A percentile compares a stretch with the other conserved stretches of the same genome.
Conservation (phyloP, 2,329 filamentous ascomycete species). For the Lojkania enalia region DNA sequence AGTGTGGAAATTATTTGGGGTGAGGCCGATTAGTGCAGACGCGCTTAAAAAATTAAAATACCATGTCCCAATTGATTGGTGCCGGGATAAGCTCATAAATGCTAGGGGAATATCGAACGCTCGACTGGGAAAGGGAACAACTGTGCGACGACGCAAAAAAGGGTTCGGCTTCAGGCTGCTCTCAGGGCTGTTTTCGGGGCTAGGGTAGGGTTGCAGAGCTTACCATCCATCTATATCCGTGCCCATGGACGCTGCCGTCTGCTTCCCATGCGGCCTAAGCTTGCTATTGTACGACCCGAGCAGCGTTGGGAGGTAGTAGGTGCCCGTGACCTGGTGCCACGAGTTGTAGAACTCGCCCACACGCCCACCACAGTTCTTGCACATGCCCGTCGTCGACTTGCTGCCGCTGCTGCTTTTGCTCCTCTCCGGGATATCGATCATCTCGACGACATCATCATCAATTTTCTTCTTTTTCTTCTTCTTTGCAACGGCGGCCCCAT, state of each 20-base stretch:
- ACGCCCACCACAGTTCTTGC: conserved; percentile 29
- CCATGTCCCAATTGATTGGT: conserved; percentile 34
- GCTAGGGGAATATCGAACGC: conserved; percentile 33
- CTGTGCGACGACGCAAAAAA: conserved; percentile 31
- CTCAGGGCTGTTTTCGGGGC: conserved; percentile 12
- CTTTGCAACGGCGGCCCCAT: no score
- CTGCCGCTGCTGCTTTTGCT: conserved; percentile 12
- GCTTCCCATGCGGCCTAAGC: conserved; percentile 28
- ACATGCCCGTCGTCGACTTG: conserved; percentile 33
- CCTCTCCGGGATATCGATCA: conserved; percentile 12
- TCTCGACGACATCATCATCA: conserved; percentile 2
- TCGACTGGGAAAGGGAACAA: conserved; percentile 31
- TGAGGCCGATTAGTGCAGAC: conserved; percentile 35
- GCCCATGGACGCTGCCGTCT: conserved; percentile 31
- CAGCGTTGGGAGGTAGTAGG: conserved; percentile 41
- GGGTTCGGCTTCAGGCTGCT: conserved; percentile 7
- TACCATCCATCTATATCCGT: conserved; percentile 45
- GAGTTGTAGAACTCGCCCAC: conserved; percentile 45
- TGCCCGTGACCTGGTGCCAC: conserved; percentile 39
- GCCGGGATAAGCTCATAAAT: conserved; percentile 38
- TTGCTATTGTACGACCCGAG: conserved; percentile 39
- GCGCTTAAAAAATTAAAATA: conserved; percentile 44
- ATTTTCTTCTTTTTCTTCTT: no score
- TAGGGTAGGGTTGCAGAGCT: conserved; percentile 27
- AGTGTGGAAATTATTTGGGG: conserved; percentile 41